Evolutionary conservation across 1,284 basidiomycete genomes (phyloP).

Genomic region (Puccinia hordei): DNA sequence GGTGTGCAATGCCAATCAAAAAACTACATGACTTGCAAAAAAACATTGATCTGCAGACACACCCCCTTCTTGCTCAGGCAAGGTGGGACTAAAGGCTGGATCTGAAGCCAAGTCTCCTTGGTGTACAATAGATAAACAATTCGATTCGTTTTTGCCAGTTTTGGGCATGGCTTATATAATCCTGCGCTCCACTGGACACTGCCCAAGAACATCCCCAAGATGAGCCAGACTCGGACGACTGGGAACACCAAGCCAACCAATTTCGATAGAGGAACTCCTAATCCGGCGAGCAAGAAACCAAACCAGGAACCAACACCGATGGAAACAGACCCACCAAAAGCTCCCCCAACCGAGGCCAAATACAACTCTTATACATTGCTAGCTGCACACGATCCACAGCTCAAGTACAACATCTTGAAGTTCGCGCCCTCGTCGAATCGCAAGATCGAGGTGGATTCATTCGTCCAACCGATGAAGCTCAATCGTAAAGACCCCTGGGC

Average conservation of each 20-base stretch:
- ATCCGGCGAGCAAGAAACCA: not conserved
- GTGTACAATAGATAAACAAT: too few species aligned
- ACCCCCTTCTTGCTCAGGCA: too few species aligned
- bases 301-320: conserved; percentile 8
- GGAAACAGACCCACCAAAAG: not conserved
- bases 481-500: conserved; percentile 75
- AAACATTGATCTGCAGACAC: too few species aligned
- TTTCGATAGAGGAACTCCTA: not conserved
- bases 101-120: too few species aligned
- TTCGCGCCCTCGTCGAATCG: conserved; percentile 47
- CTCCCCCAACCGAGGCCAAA: not conserved
- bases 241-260: not conserved
- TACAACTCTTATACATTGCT: conserved; percentile 17
- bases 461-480: conserved; percentile 69
- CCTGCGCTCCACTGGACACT: too few species aligned
- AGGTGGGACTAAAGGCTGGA: too few species aligned
- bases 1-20: too few species aligned
- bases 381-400: conserved; percentile 34
- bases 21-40: too few species aligned
- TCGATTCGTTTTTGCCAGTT: too few species aligned
- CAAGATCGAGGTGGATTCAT: conserved; percentile 6
- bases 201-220: too few species aligned
- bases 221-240: not conserved
- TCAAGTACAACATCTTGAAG: conserved; percentile 49
- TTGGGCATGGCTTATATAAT: too few species aligned